Conservation (phyloP, 179 eudicot species). For the Sideroxylon spinosum region DNA sequence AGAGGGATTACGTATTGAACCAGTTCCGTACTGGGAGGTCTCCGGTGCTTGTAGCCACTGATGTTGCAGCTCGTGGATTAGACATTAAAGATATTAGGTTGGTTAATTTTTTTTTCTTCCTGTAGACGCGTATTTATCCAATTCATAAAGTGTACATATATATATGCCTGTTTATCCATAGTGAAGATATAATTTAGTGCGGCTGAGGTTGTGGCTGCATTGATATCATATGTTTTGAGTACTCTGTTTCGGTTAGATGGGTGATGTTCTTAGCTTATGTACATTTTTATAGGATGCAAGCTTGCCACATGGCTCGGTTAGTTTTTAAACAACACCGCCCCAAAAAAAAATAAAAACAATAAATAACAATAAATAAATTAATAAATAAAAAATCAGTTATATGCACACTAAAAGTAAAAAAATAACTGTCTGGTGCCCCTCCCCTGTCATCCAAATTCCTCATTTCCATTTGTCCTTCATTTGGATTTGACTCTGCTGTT, state of each 20-base stretch:
- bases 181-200: neutral
- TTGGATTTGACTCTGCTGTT: neutral
- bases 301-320: too few species aligned
- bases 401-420: too few species aligned
- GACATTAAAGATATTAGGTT: constrained; percentile 90
- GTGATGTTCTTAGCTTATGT: neutral
- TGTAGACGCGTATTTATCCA: too few species aligned
- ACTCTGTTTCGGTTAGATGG: neutral
- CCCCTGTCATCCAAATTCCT: neutral
- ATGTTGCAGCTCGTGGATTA: constrained; percentile 94
- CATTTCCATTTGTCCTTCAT: neutral
- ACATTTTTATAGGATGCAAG: too few species aligned
- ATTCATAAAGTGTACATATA: too few species aligned
- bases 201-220: neutral
- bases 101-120: neutral
- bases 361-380: too few species aligned
- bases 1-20: constrained; percentile 70
- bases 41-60: constrained; percentile 90
- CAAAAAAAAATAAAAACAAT: too few species aligned
- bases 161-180: neutral
- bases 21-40: constrained; percentile 72
- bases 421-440: too few species aligned
- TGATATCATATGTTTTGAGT: neutral
- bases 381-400: too few species aligned
- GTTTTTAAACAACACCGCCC: too few species aligned